These are phyloP conservation scores for Solanum ossicruentum DNA, from an alignment of 257 asterid genomes.

Conservation along the genomic window DNA sequence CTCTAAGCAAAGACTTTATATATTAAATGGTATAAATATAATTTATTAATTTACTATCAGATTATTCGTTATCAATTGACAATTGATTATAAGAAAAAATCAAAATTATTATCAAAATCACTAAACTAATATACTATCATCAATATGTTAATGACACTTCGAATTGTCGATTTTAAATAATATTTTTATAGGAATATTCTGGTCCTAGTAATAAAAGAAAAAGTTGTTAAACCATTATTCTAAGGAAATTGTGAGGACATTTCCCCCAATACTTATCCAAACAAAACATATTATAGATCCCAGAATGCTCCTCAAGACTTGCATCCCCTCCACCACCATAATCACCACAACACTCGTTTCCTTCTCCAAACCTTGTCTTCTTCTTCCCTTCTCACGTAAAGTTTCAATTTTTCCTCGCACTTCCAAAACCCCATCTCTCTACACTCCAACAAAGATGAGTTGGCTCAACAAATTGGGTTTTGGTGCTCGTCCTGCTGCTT, in stretches of 20 bases:
- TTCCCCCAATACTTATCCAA: neutral
- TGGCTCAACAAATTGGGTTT: conserved; percentile 75
- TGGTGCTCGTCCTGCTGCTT: conserved; percentile 38
- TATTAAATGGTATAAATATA: too few relatives aligned
- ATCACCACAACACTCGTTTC: conserved; percentile 20
- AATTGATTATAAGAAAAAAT: too few relatives aligned
- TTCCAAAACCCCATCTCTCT: conserved; percentile 10
- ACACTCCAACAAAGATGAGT: conserved; percentile 34
- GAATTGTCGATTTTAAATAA: too few relatives aligned
- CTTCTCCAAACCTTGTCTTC: conserved; percentile 19
- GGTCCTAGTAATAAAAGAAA: neutral
- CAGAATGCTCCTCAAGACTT: conserved; percentile 29
- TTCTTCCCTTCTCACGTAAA: conserved; percentile 14
- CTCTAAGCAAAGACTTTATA: too few relatives aligned
- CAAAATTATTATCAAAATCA: too few relatives aligned
- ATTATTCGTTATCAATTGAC: too few relatives aligned
- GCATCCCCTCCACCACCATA: conserved; percentile 25
- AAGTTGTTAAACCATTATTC: neutral
- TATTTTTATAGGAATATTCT: neutral
- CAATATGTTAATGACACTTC: too few relatives aligned
- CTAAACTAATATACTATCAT: too few relatives aligned
- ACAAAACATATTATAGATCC: neutral
- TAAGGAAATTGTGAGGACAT: neutral
- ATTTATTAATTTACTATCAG: too few relatives aligned
- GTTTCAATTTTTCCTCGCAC: conserved; percentile 7